Evolutionary conservation across 2,329 filamentous ascomycete genomes (phyloP).

Genomic region (Cercospora berteroae): DNA sequence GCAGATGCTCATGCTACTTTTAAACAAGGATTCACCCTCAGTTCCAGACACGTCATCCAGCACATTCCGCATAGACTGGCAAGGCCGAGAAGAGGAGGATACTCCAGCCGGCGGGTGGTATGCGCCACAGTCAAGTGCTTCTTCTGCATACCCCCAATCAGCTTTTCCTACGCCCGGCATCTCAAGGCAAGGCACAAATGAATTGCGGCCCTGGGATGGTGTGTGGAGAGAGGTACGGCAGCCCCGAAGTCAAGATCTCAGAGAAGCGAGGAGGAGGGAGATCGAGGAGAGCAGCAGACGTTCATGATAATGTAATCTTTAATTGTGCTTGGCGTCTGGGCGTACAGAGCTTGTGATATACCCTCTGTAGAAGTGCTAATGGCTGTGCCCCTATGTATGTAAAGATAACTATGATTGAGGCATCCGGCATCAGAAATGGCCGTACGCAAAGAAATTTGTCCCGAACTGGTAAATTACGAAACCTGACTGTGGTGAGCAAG

Average conservation of each 20-base stretch:
- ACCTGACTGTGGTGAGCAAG: conserved; percentile 24
- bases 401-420: neutral
- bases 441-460: conserved; percentile 16
- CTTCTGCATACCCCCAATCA: conserved; percentile 21
- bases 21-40: conserved; percentile 32
- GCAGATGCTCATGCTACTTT: conserved; percentile 51
- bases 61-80: conserved; percentile 46
- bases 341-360: conserved; percentile 8
- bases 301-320: neutral
- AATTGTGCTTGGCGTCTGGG: conserved; percentile 6
- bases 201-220: conserved; percentile 35
- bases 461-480: conserved; percentile 36
- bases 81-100: conserved; percentile 32
- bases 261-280: conserved; percentile 23
- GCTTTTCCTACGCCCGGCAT: conserved; percentile 24
- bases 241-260: conserved; percentile 19
- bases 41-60: conserved; percentile 38
- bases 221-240: conserved; percentile 31
- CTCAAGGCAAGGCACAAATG: conserved; percentile 23
- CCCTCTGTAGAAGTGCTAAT: conserved; percentile 13
- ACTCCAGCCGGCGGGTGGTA: conserved; percentile 31
- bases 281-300: conserved; percentile 18
- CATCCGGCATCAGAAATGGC: neutral
- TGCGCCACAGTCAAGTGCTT: conserved; percentile 22
- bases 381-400: neutral